phyloP scores from a whole-genome alignment of 2,329 filamentous ascomycete genomes.

The Aureobasidium melanogenum region DNA sequence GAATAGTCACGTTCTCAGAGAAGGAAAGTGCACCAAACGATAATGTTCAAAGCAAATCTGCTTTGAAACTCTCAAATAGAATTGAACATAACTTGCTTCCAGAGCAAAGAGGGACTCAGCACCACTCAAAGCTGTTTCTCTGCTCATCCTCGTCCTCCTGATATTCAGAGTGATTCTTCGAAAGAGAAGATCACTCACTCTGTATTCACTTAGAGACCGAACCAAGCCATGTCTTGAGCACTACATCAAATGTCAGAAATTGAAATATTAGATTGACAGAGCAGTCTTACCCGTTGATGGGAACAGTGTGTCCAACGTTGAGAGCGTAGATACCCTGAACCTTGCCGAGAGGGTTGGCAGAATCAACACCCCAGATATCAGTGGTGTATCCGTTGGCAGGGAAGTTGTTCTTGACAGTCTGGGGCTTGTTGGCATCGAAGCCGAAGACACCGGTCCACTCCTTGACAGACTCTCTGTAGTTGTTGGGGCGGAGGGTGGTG shows the following conservation, averaged over 20 bases:
- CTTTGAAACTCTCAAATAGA: neutral
- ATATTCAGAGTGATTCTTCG: neutral
- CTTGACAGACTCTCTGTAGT: conserved; percentile 51
- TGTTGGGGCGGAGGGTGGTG: conserved; percentile 38
- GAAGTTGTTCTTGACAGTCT: conserved; percentile 23
- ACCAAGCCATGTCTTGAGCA: conserved; percentile 9
- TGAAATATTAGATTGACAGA: fast-evolving
- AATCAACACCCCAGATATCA: conserved; percentile 21
- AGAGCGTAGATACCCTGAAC: conserved; percentile 29
- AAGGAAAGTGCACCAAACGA: neutral
- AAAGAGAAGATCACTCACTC: neutral
- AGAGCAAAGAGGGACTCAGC: neutral
- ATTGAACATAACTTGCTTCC: neutral
- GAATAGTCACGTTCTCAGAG: neutral
- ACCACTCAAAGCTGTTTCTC: neutral
- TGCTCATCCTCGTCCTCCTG: neutral
- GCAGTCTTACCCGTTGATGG: conserved; percentile 20
- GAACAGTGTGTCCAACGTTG: conserved; percentile 28
- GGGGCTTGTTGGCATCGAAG: conserved; percentile 21
- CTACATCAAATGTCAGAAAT: neutral
- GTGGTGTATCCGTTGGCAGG: conserved; percentile 27
- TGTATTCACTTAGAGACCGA: neutral
- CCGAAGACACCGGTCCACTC: conserved; percentile 47
- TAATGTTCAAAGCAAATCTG: neutral
- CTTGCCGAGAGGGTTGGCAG: conserved; percentile 11